Evolutionary conservation across 768 basidiomycete species (phyloP), one percentile per base, ranked within the genome.

Genomic region (Termitomyces sp.): DNA sequence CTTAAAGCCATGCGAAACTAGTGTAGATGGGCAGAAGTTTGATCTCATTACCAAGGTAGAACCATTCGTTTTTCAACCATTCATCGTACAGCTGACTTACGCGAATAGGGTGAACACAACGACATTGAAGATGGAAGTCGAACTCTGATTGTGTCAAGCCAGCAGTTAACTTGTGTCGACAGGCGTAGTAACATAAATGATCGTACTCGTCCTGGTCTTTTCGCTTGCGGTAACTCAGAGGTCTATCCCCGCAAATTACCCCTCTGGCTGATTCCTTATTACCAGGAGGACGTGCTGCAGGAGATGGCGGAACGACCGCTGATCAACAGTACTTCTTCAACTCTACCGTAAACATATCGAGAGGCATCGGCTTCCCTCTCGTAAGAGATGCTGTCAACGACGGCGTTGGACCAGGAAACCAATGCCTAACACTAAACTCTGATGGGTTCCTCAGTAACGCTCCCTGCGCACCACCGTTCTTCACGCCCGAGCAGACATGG

Each of bases 61-160:
- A 53, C 3, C n/a, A 13, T 20, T 26, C 12, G 36, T 51, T 39
- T 50, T 12, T 39, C 7, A 36, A 36, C 10, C 39, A 41, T n/a
- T 10, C 9, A 16, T 4, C 18, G 22, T 22, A 13, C 9, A 22
- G 16, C 8, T 14, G 26, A 24, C 47, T 56, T 13, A 48, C 20
- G 12, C 12, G 27, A 26, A 42, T 32, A 67, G 64, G 70, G 70
- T 46, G 60, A 60, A 53, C 70, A 70, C 61, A 71, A 69, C 57
- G 63, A 70, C 50, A 58, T 64, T 18, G 47, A 59, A n/a, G 68
- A 67, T 48, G 67, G 63, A 37, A 66, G 62, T 29, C 50, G 53
- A 26, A 65, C 69, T 1, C 61, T 71, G 48, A 69, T 71, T 43
- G 68, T 71, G 53, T 70, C 68, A 52, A 70, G 65, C 52, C 67